phyloP scores from a whole-genome alignment of 2,329 filamentous ascomycete species.

The Cercospora sesami region DNA sequence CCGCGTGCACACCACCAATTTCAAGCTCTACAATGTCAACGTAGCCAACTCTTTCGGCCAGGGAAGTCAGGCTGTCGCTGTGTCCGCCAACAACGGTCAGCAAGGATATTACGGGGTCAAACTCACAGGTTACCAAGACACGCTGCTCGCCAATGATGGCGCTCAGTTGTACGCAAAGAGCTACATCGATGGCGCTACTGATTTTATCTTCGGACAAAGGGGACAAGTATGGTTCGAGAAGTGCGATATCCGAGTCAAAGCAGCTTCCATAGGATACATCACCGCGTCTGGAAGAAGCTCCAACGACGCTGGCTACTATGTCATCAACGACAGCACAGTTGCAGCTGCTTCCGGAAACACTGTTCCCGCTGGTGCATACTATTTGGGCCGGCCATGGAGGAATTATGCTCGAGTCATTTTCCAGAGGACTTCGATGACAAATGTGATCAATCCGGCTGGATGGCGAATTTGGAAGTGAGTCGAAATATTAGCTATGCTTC shows the following conservation, averaged over 20 bases:
- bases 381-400: slow-evolving; percentile 57
- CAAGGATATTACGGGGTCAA: slow-evolving; percentile 60
- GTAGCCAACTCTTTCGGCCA: slow-evolving; percentile 52
- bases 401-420: slow-evolving; percentile 55
- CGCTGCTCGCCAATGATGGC: slow-evolving; percentile 53
- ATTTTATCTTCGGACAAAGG: slow-evolving; percentile 61
- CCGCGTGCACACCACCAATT: slow-evolving; percentile 50
- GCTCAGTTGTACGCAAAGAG: slow-evolving; percentile 58
- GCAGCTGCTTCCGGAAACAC: slow-evolving; percentile 44
- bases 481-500: not conserved
- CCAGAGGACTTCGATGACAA: slow-evolving; percentile 53
- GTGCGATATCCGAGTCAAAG: slow-evolving; percentile 51
- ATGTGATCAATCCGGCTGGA: slow-evolving; percentile 60
- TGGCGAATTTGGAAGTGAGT: slow-evolving; percentile 57
- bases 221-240: slow-evolving; percentile 55
- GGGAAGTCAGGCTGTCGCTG: slow-evolving; percentile 55
- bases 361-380: slow-evolving; percentile 46
- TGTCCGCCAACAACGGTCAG: slow-evolving; percentile 54
- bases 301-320: slow-evolving; percentile 51
- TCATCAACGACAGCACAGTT: slow-evolving; percentile 57
- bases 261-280: slow-evolving; percentile 46
- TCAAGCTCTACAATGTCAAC: slow-evolving; percentile 65
- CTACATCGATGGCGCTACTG: slow-evolving; percentile 59
- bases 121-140: slow-evolving; percentile 59
- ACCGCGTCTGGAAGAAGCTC: slow-evolving; percentile 47